Evolutionary conservation across 2,329 filamentous ascomycete species (phyloP).

Genomic region (Cordyceps tenuipes): DNA sequence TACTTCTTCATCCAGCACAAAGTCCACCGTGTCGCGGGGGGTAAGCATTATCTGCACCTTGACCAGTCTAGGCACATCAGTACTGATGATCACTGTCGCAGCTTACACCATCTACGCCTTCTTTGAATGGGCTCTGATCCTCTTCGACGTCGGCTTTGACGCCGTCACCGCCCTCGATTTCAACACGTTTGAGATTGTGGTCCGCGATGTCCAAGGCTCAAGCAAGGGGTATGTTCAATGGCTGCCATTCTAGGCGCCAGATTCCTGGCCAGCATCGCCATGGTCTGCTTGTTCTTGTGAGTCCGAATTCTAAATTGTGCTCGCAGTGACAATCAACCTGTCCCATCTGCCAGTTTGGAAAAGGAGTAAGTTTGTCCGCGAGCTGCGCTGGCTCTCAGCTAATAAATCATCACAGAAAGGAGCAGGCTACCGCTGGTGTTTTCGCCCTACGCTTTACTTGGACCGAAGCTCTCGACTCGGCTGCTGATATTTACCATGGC

Average conservation of each 20-base stretch:
- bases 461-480: constrained; percentile 67
- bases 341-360: constrained; percentile 48
- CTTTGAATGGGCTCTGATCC: constrained; percentile 92
- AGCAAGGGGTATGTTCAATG: constrained; percentile 98
- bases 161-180: constrained; percentile 92
- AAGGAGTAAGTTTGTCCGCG: constrained; percentile 57
- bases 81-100: constrained; percentile 30
- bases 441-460: constrained; percentile 66
- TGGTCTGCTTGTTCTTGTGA: constrained; percentile 24
- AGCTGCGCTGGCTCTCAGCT: constrained; percentile 12
- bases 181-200: constrained; percentile 73
- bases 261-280: constrained; percentile 25
- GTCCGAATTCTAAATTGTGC: constrained; percentile 31
- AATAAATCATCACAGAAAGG: constrained; percentile 49
- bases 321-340: constrained; percentile 39
- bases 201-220: constrained; percentile 80
- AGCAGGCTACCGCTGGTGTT: constrained; percentile 61
- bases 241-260: constrained; percentile 71
- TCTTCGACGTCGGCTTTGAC: constrained; percentile 95
- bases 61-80: background rate
- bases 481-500: constrained; percentile 85
- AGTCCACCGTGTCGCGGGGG: constrained; percentile 85
- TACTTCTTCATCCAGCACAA: constrained; percentile 99
- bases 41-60: constrained; percentile 44
- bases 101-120: constrained; percentile 97